Evolutionary conservation across 2,329 filamentous ascomycete species (phyloP).

Genomic region (Hypoxylon sp.): DNA sequence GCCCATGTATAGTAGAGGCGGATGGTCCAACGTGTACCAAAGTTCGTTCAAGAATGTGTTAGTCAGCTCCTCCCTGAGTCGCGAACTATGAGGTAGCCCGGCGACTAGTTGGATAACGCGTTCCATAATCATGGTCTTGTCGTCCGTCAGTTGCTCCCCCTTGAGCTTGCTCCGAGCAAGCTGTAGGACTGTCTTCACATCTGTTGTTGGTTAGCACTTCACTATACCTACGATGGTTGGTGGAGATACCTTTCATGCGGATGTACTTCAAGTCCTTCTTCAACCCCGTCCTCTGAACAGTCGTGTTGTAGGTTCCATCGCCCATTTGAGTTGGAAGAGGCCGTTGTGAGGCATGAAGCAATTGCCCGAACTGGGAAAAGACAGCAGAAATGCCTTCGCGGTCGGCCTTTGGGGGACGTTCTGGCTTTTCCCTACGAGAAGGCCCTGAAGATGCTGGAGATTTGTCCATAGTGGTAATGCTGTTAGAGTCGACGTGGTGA

Average conservation of each 20-base stretch:
- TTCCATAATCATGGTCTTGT: constrained; percentile 85
- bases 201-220: constrained; percentile 56
- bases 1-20: constrained; percentile 75
- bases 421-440: constrained; percentile 44
- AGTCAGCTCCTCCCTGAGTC: constrained; percentile 73
- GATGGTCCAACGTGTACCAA: constrained; percentile 81
- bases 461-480: constrained; percentile 39
- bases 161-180: constrained; percentile 74
- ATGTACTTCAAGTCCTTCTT: constrained; percentile 72
- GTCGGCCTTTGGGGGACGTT: constrained; percentile 48
- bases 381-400: constrained; percentile 55
- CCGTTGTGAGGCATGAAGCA: constrained; percentile 66
- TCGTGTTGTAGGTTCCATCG: constrained; percentile 70
- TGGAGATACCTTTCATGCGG: constrained; percentile 61
- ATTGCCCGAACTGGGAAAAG: constrained; percentile 55
- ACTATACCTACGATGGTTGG: background rate
- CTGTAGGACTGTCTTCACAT: constrained; percentile 74
- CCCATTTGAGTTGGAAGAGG: constrained; percentile 75
- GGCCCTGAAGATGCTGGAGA: constrained; percentile 32
- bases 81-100: constrained; percentile 73
- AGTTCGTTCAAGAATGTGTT: constrained; percentile 77
- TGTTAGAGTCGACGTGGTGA: constrained; percentile 34
- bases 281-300: constrained; percentile 66
- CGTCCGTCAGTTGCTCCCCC: constrained; percentile 75
- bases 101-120: constrained; percentile 78